Evolutionary conservation across 257 asterid species (phyloP).

Genomic region (Penstemon newberryi): DNA sequence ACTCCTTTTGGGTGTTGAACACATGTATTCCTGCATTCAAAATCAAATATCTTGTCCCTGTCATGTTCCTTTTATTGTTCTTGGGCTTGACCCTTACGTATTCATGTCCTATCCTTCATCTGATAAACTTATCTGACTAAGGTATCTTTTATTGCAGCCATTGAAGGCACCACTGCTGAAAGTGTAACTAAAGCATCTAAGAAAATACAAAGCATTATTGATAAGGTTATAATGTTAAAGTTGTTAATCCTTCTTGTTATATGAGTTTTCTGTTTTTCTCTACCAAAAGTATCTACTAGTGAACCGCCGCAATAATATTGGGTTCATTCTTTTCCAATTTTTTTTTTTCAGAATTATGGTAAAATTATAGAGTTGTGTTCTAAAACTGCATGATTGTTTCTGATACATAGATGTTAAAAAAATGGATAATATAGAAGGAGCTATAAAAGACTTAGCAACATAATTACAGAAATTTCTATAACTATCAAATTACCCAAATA

Average conservation of each 20-base stretch:
- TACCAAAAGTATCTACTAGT: neutral
- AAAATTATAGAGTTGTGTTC: no score
- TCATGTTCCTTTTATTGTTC: neutral
- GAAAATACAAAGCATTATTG: conserved; percentile 53
- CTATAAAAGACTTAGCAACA: no score
- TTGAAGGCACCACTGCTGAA: conserved; percentile 79
- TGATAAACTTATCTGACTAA: conserved; percentile 21
- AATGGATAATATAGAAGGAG: no score
- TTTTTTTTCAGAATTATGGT: no score
- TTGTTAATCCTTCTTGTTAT: neutral
- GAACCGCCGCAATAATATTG: neutral
- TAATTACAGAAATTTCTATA: no score
- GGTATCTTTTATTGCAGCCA: conserved; percentile 52
- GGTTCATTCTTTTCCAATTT: conserved; percentile 4
- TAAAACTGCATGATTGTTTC: no score
- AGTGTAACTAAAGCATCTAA: conserved; percentile 67
- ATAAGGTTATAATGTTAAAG: conserved; percentile 55
- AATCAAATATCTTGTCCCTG: neutral
- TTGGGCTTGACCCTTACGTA: conserved; percentile 17
- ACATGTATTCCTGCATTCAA: neutral
- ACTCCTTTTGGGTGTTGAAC: neutral
- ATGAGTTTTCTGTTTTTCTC: conserved; percentile 3
- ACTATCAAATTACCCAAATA: no score
- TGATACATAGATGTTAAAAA: no score
- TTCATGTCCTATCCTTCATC: conserved; percentile 10